phyloP scores from a whole-genome alignment of 352 stramenopile species.

The Globisporangium paddicum region DNA sequence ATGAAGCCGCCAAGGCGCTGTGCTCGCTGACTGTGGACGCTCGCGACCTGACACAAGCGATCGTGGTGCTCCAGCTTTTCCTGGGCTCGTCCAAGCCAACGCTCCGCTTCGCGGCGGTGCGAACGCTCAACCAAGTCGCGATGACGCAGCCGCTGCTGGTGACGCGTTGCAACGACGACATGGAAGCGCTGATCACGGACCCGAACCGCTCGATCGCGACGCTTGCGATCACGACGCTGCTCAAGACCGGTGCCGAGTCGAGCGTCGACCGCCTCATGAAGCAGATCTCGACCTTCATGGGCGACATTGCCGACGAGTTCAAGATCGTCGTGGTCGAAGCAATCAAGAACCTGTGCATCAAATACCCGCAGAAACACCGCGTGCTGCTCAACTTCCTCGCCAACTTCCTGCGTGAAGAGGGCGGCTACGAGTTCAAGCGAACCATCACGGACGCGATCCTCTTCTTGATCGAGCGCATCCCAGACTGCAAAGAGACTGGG shows the following conservation, averaged over 20 bases:
- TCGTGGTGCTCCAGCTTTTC: conserved; percentile 97
- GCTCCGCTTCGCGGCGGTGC: conserved; percentile 95
- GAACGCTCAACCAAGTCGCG: conserved; percentile 93
- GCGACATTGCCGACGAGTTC: conserved; percentile 99
- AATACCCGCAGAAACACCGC: conserved; percentile 97
- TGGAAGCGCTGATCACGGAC: conserved; percentile 97
- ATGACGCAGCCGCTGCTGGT: conserved; percentile 93
- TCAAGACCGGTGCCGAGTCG: conserved; percentile 97
- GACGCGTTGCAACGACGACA: conserved; percentile 98
- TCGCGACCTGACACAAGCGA: conserved; percentile 94
- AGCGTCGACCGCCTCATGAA: conserved; percentile 96
- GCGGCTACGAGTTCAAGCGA: conserved; percentile 99
- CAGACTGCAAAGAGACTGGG: conserved; percentile 95
- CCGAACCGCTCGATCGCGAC: conserved; percentile 98
- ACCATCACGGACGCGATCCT: conserved; percentile 98
- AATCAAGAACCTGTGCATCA: conserved; percentile 97
- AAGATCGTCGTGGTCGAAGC: conserved; percentile 98
- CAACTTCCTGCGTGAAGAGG: conserved; percentile 95
- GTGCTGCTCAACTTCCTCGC: conserved; percentile 97
- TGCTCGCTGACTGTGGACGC: conserved; percentile 95
- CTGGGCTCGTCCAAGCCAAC: conserved; percentile 94
- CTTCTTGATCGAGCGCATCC: conserved; percentile 95
- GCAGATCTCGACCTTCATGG: conserved; percentile 98
- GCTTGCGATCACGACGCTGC: conserved; percentile 97
- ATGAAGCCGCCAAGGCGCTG: conserved; percentile 96